A percentile compares a stretch with the other conserved stretches of the same genome.
These are phyloP conservation scores for Pisolithus albus DNA, from an alignment of 768 basidiomycete genomes.

Conservation along the genomic window DNA sequence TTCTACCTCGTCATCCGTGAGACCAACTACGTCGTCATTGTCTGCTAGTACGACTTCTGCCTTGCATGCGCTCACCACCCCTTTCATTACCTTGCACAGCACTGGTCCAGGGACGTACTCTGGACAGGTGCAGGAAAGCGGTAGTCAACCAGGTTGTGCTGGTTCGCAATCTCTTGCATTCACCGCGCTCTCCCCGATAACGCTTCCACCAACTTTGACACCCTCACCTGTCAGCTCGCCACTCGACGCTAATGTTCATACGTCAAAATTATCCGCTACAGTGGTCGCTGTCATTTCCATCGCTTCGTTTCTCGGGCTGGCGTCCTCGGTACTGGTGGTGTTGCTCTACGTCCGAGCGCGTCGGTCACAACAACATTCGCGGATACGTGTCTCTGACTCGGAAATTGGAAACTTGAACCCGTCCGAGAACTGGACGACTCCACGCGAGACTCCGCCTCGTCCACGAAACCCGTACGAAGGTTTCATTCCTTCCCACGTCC, in stretches of 20 bases:
- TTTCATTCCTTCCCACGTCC: not conserved
- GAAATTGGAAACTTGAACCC: not conserved
- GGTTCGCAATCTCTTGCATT: too few relatives aligned
- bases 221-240: not conserved
- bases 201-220: too few relatives aligned
- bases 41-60: not conserved
- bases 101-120: not conserved
- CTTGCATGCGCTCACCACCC: not conserved
- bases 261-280: conserved; percentile 2
- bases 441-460: not conserved
- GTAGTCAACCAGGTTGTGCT: not conserved
- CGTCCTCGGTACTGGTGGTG: conserved; percentile 12
- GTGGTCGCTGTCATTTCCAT: conserved; percentile 14
- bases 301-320: conserved; percentile 8
- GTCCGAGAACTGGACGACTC: not conserved
- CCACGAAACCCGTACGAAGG: conserved; percentile 8
- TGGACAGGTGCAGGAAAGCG: not conserved
- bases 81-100: not conserved
- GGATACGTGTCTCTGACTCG: not conserved
- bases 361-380: not conserved
- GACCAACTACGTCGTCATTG: not conserved
- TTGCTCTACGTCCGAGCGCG: conserved; percentile 12
- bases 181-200: too few relatives aligned
- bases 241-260: conserved; percentile 2
- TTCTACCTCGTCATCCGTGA: not conserved